Percentiles rank a stretch among this genome's conserved stretches.
phyloP scores from a whole-genome alignment of 1,284 basidiomycete genomes.

The Entoloma clypeatum region DNA sequence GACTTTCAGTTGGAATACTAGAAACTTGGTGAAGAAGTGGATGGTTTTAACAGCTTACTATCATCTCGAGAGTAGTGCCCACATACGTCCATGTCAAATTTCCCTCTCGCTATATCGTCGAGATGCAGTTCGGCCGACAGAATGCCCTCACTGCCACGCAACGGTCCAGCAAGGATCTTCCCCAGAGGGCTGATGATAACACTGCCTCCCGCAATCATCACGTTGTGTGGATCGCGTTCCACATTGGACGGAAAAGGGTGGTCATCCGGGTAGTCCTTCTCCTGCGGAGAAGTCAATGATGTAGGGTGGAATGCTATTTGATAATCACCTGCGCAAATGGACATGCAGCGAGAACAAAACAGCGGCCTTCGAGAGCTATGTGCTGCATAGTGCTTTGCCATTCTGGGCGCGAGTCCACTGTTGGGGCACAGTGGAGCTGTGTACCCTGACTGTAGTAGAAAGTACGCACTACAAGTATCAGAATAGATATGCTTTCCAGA shows the following conservation, averaged over 20 bases:
- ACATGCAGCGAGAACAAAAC: conserved; percentile 68
- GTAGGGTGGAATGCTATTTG: not conserved
- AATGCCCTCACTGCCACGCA: conserved; percentile 57
- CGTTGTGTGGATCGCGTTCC: conserved; percentile 43
- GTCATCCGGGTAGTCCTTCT: conserved; percentile 56
- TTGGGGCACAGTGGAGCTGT: conserved; percentile 67
- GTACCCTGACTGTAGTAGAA: conserved; percentile 62
- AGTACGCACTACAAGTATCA: conserved; percentile 43
- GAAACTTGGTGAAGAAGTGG: no score
- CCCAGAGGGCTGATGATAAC: conserved; percentile 69
- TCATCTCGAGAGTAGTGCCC: conserved; percentile 71
- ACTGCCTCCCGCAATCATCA: conserved; percentile 69
- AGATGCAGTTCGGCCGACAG: conserved; percentile 64
- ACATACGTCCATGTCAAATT: conserved; percentile 68
- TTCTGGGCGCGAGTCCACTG: conserved; percentile 61
- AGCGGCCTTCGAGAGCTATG: conserved; percentile 74
- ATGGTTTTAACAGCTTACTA: no score
- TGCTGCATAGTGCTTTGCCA: conserved; percentile 70
- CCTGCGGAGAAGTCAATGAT: not conserved
- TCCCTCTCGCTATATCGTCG: conserved; percentile 57
- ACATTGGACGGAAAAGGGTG: conserved; percentile 36
- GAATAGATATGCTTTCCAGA: conserved; percentile 2
- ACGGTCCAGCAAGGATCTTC: conserved; percentile 63
- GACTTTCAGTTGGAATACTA: no score
- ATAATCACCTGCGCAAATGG: conserved; percentile 49